These are phyloP conservation scores for Yamadazyma endophytica DNA, from an alignment of 805 yeast species.

Conservation along the genomic window DNA sequence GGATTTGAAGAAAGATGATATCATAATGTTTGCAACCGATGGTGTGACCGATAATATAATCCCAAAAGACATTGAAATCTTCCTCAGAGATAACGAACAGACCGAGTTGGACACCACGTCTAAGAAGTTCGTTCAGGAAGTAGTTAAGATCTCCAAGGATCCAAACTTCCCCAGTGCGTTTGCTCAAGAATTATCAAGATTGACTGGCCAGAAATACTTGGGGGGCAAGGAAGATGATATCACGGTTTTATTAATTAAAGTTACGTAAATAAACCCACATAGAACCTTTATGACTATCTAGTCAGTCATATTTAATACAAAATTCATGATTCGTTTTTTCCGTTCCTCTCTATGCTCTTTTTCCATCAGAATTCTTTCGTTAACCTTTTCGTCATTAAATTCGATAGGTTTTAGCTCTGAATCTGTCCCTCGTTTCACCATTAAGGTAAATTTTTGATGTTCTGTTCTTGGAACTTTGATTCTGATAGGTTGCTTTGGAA, in stretches of 20 bases:
- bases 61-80: slow-evolving; percentile 65
- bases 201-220: slow-evolving; percentile 63
- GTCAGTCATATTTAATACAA: slow-evolving; percentile 47
- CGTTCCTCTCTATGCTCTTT: slow-evolving; percentile 49
- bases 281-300: neutral
- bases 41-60: slow-evolving; percentile 87
- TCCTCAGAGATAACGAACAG: slow-evolving; percentile 49
- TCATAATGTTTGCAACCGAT: slow-evolving; percentile 85
- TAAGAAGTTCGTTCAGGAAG: slow-evolving; percentile 56
- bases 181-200: slow-evolving; percentile 66
- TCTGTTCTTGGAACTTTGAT: neutral
- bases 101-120: slow-evolving; percentile 47
- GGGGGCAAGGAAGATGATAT: slow-evolving; percentile 98
- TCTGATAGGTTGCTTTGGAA: neutral
- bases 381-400: slow-evolving; percentile 45
- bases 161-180: slow-evolving; percentile 77
- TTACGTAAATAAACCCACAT: slow-evolving; percentile 22
- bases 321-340: slow-evolving; percentile 52
- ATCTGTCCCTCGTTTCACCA: slow-evolving; percentile 6
- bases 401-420: slow-evolving; percentile 7
- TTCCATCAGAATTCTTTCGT: slow-evolving; percentile 47
- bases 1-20: slow-evolving; percentile 65
- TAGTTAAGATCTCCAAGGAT: slow-evolving; percentile 67
- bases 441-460: slow-evolving; percentile 5
- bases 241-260: slow-evolving; percentile 72